These are phyloP conservation scores for Calonectria hongkongensis DNA, from an alignment of 2,329 filamentous ascomycete species.

Conservation along the genomic window DNA sequence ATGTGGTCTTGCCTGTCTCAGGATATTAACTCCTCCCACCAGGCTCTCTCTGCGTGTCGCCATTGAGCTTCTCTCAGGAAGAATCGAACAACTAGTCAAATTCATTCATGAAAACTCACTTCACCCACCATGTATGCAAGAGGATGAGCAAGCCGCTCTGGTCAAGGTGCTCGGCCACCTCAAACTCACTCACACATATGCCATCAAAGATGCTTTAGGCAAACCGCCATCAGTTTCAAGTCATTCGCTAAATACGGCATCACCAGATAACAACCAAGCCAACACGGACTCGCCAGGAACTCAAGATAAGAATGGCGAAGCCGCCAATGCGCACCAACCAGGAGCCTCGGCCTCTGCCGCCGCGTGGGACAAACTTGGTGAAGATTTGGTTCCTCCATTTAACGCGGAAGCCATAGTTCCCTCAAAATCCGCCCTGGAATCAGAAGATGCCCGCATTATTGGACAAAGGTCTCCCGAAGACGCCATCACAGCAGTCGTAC, in stretches of 20 bases:
- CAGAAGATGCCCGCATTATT: slow-evolving; percentile 21
- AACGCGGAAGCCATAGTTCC: slow-evolving; percentile 3
- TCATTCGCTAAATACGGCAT: slow-evolving; percentile 21
- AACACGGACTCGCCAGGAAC: not conserved
- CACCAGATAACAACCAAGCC: slow-evolving; percentile 7
- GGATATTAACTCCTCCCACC: not conserved
- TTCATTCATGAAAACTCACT: slow-evolving; percentile 64
- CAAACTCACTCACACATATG: slow-evolving; percentile 41
- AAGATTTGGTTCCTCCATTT: not conserved
- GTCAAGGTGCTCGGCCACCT: slow-evolving; percentile 44
- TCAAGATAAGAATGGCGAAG: slow-evolving; percentile 17
- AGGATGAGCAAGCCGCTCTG: slow-evolving; percentile 44
- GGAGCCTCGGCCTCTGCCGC: not conserved
- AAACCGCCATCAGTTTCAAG: slow-evolving; percentile 24
- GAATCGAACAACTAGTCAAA: slow-evolving; percentile 50
- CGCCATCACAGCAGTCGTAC: slow-evolving; percentile 8
- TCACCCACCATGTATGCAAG: slow-evolving; percentile 60
- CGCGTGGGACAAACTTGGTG: slow-evolving; percentile 30
- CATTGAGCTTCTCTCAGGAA: slow-evolving; percentile 42
- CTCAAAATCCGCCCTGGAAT: not conserved
- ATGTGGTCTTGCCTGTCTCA: not conserved
- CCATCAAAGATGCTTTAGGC: slow-evolving; percentile 38
- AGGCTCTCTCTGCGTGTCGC: slow-evolving; percentile 45
- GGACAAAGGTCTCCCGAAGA: slow-evolving; percentile 35
- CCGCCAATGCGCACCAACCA: not conserved